Evolutionary conservation across 352 stramenopile species (phyloP).

Genomic region (Globisporangium acanthophoron): DNA sequence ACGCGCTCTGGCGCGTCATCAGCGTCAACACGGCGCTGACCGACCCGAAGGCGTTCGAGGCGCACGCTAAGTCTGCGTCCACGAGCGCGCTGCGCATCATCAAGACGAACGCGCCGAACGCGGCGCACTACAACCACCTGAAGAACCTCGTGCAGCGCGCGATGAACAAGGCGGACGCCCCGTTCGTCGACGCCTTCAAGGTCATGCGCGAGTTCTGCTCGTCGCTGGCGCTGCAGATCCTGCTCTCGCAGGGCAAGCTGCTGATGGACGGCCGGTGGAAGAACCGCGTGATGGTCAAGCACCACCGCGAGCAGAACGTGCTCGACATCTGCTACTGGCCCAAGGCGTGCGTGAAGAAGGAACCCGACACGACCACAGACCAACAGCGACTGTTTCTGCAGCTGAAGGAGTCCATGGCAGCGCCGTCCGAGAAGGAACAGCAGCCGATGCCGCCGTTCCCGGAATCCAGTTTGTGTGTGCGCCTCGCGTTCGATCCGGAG

Average conservation of each 20-base stretch:
- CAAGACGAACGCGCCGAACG: conserved; percentile 64
- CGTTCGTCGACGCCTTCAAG: conserved; percentile 73
- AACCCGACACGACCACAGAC: conserved; percentile 39
- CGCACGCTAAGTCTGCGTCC: conserved; percentile 47
- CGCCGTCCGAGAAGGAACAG: conserved; percentile 15
- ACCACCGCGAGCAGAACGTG: conserved; percentile 71
- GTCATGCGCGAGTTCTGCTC: conserved; percentile 85
- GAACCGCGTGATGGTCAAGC: conserved; percentile 71
- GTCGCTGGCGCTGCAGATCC: conserved; percentile 68
- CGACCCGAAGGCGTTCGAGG: conserved; percentile 46
- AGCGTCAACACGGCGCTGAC: conserved; percentile 76
- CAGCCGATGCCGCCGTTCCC: conserved; percentile 36
- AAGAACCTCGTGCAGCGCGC: conserved; percentile 78
- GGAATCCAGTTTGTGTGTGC: conserved; percentile 65
- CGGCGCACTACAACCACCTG: conserved; percentile 74
- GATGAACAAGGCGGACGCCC: conserved; percentile 82
- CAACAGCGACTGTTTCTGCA: conserved; percentile 61
- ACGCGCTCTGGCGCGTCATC: conserved; percentile 75
- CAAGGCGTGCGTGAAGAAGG: conserved; percentile 59
- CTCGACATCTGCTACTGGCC: conserved; percentile 84
- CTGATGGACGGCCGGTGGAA: conserved; percentile 80
- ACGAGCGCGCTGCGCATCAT: conserved; percentile 74
- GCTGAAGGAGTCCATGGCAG: conserved; percentile 32
- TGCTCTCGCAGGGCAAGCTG: conserved; percentile 67
- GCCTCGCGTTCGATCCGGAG: conserved; percentile 50